phyloP scores from a whole-genome alignment of 2,329 filamentous ascomycete species.

The Curvularia hawaiiensis region DNA sequence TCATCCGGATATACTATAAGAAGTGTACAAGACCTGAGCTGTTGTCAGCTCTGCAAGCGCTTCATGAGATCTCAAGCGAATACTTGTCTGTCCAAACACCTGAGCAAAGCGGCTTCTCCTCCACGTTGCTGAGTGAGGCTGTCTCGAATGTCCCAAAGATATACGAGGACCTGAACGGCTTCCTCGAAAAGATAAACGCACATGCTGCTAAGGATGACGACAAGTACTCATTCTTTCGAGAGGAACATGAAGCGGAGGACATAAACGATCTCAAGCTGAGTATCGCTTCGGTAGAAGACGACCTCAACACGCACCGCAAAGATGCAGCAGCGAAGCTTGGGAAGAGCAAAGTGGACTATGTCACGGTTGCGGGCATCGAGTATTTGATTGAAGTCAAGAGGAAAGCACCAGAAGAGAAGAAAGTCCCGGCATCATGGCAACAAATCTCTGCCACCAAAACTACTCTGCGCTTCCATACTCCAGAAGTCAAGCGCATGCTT shows the following conservation, averaged over 20 bases:
- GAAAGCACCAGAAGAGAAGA: slow-evolving; percentile 68
- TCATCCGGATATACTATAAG: slow-evolving; percentile 96
- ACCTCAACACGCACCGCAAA: slow-evolving; percentile 76
- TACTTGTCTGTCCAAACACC: slow-evolving; percentile 71
- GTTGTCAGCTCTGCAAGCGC: slow-evolving; percentile 79
- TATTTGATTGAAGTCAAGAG: slow-evolving; percentile 94
- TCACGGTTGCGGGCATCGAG: slow-evolving; percentile 87
- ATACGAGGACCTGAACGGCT: slow-evolving; percentile 70
- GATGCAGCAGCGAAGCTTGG: slow-evolving; percentile 74
- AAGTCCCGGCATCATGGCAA: slow-evolving; percentile 90
- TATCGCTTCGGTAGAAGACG: slow-evolving; percentile 90
- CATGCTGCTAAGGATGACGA: slow-evolving; percentile 84
- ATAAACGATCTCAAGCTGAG: slow-evolving; percentile 91
- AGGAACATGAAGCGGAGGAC: slow-evolving; percentile 83
- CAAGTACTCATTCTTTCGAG: slow-evolving; percentile 92
- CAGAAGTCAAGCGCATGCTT: slow-evolving; percentile 81
- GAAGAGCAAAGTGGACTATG: slow-evolving; percentile 75
- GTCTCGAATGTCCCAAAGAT: slow-evolving; percentile 79
- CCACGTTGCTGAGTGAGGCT: slow-evolving; percentile 70
- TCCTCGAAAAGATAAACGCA: slow-evolving; percentile 84
- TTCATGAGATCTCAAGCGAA: slow-evolving; percentile 80
- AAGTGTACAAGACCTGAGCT: slow-evolving; percentile 93
- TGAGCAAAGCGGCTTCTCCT: slow-evolving; percentile 73
- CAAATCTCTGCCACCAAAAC: slow-evolving; percentile 97
- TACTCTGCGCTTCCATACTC: slow-evolving; percentile 90